These are phyloP conservation scores for Quercus bicolor DNA, from an alignment of 306 rosid genomes.

Conservation along the genomic window DNA sequence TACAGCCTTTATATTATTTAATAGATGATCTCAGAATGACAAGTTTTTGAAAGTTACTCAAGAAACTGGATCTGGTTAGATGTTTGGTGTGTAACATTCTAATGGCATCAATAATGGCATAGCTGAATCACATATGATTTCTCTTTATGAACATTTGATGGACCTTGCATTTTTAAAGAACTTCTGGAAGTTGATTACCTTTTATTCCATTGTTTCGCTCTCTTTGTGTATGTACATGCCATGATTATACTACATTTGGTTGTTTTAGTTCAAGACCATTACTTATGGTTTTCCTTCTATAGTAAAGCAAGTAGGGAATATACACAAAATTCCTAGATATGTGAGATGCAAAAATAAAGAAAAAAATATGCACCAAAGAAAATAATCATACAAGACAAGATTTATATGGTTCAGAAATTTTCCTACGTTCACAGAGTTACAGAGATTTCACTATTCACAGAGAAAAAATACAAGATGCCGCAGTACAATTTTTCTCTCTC, in stretches of 20 bases:
- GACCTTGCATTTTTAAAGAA: constrained; percentile 22
- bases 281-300: constrained; percentile 40
- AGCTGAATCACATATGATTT: constrained; percentile 11
- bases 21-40: constrained; percentile 15
- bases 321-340: too few relatives aligned
- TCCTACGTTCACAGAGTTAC: rapidly evolving
- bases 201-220: constrained; percentile 42
- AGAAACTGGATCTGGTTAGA: constrained; percentile 12
- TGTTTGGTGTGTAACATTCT: not conserved
- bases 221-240: constrained; percentile 3
- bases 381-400: too few relatives aligned
- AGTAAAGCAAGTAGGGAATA: constrained; percentile 28
- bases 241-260: constrained; percentile 3
- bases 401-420: too few relatives aligned
- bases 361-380: too few relatives aligned
- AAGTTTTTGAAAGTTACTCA: constrained; percentile 10
- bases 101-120: not conserved
- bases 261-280: constrained; percentile 23
- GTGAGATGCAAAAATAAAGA: too few relatives aligned
- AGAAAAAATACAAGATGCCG: constrained; percentile 52
- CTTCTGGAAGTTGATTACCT: constrained; percentile 97
- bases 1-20: not conserved
- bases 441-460: too few relatives aligned
- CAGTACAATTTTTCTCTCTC: constrained; percentile 21
- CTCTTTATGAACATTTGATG: constrained; percentile 14